These are phyloP conservation scores for Cucurbita ficifolia DNA, from an alignment of 306 rosid genomes.

Conservation along the genomic window DNA sequence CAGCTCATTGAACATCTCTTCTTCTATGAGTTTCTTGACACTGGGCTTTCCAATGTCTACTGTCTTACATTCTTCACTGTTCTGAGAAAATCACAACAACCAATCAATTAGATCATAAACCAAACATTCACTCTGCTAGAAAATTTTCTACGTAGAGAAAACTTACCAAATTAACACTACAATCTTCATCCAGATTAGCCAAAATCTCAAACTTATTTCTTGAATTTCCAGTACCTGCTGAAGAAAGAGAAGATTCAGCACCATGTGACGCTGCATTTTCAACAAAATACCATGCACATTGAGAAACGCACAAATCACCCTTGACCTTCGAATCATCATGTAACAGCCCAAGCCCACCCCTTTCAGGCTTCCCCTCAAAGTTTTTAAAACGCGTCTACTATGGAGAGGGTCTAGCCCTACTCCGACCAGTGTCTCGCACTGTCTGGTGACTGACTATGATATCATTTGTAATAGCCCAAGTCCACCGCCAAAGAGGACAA, in stretches of 20 bases:
- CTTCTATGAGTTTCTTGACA: conserved; percentile 92
- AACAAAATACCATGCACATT: conserved; percentile 5
- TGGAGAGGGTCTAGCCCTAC: too few species aligned
- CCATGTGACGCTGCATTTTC: neutral
- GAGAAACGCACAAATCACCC: too few species aligned
- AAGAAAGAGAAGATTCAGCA: conserved; percentile 12
- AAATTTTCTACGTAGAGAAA: neutral
- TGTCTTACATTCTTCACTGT: conserved; percentile 21
- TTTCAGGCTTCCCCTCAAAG: too few species aligned
- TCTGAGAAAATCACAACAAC: conserved; percentile 34
- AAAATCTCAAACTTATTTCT: conserved; percentile 42
- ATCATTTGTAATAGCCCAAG: too few species aligned
- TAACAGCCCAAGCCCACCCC: too few species aligned
- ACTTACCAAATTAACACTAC: conserved; percentile 40
- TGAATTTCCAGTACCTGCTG: conserved; percentile 44
- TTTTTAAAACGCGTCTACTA: too few species aligned
- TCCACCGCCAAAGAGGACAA: too few species aligned
- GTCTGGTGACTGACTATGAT: too few species aligned
- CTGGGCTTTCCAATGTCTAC: conserved; percentile 50
- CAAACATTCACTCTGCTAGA: neutral
- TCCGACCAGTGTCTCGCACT: too few species aligned
- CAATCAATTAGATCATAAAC: neutral
- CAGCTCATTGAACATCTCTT: conserved; percentile 64
- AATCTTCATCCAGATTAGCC: conserved; percentile 38
- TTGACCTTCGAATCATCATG: too few species aligned